Evolutionary conservation across 768 basidiomycete species (phyloP).

Genomic region (Multifurca ochricompacta): DNA sequence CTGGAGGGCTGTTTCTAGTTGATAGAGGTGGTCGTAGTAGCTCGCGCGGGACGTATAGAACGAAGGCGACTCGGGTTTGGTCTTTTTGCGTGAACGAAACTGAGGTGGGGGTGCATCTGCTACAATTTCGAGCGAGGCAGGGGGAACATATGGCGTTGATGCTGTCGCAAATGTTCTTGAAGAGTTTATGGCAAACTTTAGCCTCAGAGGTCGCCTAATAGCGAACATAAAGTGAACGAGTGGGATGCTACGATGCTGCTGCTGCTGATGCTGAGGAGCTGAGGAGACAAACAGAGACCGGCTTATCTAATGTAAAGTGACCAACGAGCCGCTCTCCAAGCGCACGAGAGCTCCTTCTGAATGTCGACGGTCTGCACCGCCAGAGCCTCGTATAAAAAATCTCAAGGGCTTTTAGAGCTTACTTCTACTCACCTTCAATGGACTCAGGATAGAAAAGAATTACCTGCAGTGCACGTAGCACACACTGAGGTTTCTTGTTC

Average conservation of each 20-base stretch:
- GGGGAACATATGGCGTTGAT: conserved; percentile 26
- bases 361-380: conserved; percentile 35
- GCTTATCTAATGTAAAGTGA: conserved; percentile 15
- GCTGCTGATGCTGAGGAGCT: background rate
- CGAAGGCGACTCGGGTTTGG: conserved; percentile 56
- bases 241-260: no score
- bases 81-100: conserved; percentile 12
- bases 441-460: conserved; percentile 65
- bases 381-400: conserved; percentile 81
- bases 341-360: conserved; percentile 10
- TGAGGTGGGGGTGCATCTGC: conserved; percentile 4
- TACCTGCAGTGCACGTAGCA: conserved; percentile 55
- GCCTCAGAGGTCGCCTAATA: conserved; percentile 1
- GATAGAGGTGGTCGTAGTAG: conserved; percentile 65
- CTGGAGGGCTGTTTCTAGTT: conserved; percentile 57
- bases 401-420: conserved; percentile 65
- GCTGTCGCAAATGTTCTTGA: conserved; percentile 21
- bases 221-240: conserved; percentile 1
- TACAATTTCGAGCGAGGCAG: conserved; percentile 24
- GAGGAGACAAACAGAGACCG: background rate
- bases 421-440: conserved; percentile 68
- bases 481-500: conserved; percentile 53
- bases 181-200: background rate
- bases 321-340: background rate
- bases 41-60: conserved; percentile 78